Percentiles rank a stretch among this genome's conserved stretches.
Evolutionary conservation across 495 filamentous ascomycete species (phyloP).

Genomic region (Podospora anserina): DNA sequence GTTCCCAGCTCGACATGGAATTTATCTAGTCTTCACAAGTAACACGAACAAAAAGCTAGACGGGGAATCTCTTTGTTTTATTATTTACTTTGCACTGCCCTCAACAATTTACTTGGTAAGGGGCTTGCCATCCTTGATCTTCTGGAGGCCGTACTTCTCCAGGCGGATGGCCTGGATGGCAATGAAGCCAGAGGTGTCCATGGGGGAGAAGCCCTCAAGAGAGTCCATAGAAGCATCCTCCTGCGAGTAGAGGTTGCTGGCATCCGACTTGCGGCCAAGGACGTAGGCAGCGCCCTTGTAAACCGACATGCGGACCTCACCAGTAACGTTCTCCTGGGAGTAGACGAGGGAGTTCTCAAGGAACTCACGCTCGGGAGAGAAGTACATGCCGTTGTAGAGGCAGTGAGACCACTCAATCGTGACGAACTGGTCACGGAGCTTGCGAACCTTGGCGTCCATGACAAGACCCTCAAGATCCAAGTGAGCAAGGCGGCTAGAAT

Average conservation of each 20-base stretch:
- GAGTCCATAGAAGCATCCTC: constrained; percentile 84
- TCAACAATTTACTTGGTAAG: constrained; percentile 31
- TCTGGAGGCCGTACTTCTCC: constrained; percentile 80
- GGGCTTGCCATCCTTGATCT: constrained; percentile 58
- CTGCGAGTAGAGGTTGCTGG: constrained; percentile 82
- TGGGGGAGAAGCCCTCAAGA: constrained; percentile 73
- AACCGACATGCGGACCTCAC: constrained; percentile 63
- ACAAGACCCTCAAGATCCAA: constrained; percentile 81
- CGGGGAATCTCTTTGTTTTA: constrained; percentile 10
- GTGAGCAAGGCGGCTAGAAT: constrained; percentile 59
- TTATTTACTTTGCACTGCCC: constrained; percentile 5
- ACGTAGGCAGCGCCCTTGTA: constrained; percentile 79
- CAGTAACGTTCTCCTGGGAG: constrained; percentile 61
- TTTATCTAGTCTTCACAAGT: neutral
- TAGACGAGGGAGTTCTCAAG: constrained; percentile 65
- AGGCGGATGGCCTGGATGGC: constrained; percentile 77
- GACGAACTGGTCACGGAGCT: constrained; percentile 78
- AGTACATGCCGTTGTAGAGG: constrained; percentile 78
- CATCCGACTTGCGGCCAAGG: constrained; percentile 69
- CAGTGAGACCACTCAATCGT: constrained; percentile 65
- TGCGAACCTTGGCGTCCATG: constrained; percentile 79
- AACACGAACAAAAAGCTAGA: neutral
- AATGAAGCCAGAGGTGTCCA: constrained; percentile 71
- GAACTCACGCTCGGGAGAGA: constrained; percentile 73
- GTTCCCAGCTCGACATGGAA: constrained; percentile 1